A percentile compares a stretch with the other conserved stretches of the same genome.
Conservation (phyloP, 2,329 filamentous ascomycete genomes). For the Aspergillus quadrilineatus region DNA sequence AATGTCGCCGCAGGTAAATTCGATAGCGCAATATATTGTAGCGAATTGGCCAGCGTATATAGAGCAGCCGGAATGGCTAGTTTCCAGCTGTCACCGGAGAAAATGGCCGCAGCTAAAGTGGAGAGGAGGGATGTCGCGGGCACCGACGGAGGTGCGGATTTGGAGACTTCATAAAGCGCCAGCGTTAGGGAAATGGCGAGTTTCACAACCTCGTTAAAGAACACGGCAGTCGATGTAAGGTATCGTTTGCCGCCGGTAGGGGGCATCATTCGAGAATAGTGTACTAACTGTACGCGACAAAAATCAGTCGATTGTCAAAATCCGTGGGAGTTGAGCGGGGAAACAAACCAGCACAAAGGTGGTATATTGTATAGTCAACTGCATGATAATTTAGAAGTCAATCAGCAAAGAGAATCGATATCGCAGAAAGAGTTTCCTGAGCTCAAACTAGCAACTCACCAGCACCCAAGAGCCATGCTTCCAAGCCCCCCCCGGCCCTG, state of each 20-base stretch:
- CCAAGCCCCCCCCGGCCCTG: conserved; percentile 33
- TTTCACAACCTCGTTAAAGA: conserved; percentile 91
- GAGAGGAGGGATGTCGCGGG: conserved; percentile 77
- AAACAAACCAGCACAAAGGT: conserved; percentile 44
- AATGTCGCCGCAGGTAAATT: conserved; percentile 92
- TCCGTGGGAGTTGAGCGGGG: background rate
- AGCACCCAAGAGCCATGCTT: conserved; percentile 40
- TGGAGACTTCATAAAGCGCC: conserved; percentile 82
- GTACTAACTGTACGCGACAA: conserved; percentile 65
- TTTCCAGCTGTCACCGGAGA: conserved; percentile 92
- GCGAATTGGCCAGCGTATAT: conserved; percentile 88
- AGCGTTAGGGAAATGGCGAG: conserved; percentile 81
- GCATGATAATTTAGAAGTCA: conserved; percentile 4
- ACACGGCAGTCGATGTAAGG: conserved; percentile 88
- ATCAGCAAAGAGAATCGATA: background rate
- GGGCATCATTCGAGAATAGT: conserved; percentile 95
- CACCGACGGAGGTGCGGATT: conserved; percentile 72
- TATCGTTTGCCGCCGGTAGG: conserved; percentile 78
- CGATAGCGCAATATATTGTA: conserved; percentile 88
- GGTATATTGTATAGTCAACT: conserved; percentile 48
- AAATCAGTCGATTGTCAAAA: background rate
- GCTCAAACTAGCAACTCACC: conserved; percentile 32
- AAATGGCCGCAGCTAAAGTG: conserved; percentile 76
- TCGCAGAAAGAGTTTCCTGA: background rate
- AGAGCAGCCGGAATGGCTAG: conserved; percentile 82